Evolutionary conservation across 257 asterid genomes (phyloP), one percentile per base, ranked within the genome.

Genomic region (Ehretia macrophylla): DNA sequence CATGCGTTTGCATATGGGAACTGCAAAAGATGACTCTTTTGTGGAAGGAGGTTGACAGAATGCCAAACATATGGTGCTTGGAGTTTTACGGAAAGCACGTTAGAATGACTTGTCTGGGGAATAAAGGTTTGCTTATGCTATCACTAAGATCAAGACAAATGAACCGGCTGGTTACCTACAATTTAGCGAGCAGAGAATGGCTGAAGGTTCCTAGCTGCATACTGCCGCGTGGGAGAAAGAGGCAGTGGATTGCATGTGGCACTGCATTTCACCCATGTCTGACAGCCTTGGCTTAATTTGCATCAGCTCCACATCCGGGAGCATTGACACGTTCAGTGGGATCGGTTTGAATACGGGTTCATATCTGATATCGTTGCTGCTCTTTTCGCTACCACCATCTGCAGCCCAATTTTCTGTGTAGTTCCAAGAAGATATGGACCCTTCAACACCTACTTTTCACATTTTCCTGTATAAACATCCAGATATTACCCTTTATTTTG

Each of bases 31-130:
- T 88, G 99, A 88, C 96, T 32, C 80, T 86, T 23, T 67, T 88
- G 90, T 92, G 99, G 98, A 92, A 92, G 97, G 99, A 92, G 99
- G 97, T 92, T 78, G 99, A 92, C 97, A 92, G 99, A 92, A 92
- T 92, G 99, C 99, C 99, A 92, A 92, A 92, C 72, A 64, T 86
- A 73, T 88, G 88, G 97, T 92, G 97, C 97, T 88, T 88, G 79
- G 99, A 92, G 67, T 92, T 92, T 79, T 88, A 92, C 27, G 99
- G 99, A 40, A 92, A 88, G 95, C 96, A 88, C 90, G 85, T 92
- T 57, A 74, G 94, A 37, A 92, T 92, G 99, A 88, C 87, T 59
- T 88, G 99, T 72, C 71, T 92, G 74, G 99, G 99, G 55, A 92
- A 92, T 80, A 84, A 80, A 60, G 96, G 96, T 48, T 65, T 92